phyloP scores from a whole-genome alignment of 306 rosid genomes.

The Trifolium subterraneum region DNA sequence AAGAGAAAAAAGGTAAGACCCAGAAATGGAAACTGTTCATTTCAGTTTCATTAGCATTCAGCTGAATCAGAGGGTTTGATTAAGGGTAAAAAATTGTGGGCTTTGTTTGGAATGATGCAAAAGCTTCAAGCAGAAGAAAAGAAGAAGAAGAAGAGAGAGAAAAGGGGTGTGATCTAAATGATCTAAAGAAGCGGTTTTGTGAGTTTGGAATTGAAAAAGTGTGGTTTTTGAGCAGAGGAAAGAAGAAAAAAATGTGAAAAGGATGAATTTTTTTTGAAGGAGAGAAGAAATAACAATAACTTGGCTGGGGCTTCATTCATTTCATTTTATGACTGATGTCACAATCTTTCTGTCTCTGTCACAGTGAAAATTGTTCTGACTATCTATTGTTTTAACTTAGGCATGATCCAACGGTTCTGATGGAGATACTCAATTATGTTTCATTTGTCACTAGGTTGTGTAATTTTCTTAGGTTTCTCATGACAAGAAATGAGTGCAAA shows the following conservation, averaged over 20 bases:
- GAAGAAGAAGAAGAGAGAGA: constrained; percentile 41
- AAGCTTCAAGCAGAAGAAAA: constrained; percentile 36
- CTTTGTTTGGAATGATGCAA: constrained; percentile 35
- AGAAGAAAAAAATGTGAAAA: background rate
- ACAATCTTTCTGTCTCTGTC: background rate
- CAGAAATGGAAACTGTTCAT: constrained; percentile 57
- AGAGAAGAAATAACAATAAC: background rate
- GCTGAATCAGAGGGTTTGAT: constrained; percentile 39
- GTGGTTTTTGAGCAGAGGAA: constrained; percentile 7
- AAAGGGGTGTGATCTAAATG: constrained; percentile 37
- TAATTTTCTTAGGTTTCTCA: background rate
- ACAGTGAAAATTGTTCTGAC: constrained; percentile 15
- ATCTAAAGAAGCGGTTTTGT: constrained; percentile 44
- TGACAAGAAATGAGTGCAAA: background rate
- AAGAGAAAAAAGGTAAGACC: constrained; percentile 43
- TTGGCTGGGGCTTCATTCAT: constrained; percentile 6
- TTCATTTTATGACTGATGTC: constrained; percentile 36
- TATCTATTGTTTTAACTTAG: constrained; percentile 15
- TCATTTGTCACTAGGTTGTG: background rate
- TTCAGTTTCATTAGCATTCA: constrained; percentile 40
- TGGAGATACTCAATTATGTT: constrained; percentile 32
- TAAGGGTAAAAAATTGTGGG: constrained; percentile 42
- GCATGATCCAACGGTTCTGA: constrained; percentile 38
- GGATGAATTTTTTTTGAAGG: background rate
- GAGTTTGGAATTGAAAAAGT: constrained; percentile 46